Evolutionary conservation across 208 protist genomes (phyloP), one percentile per base, ranked within the genome.

Genomic region (Leishmania tarentolae): DNA sequence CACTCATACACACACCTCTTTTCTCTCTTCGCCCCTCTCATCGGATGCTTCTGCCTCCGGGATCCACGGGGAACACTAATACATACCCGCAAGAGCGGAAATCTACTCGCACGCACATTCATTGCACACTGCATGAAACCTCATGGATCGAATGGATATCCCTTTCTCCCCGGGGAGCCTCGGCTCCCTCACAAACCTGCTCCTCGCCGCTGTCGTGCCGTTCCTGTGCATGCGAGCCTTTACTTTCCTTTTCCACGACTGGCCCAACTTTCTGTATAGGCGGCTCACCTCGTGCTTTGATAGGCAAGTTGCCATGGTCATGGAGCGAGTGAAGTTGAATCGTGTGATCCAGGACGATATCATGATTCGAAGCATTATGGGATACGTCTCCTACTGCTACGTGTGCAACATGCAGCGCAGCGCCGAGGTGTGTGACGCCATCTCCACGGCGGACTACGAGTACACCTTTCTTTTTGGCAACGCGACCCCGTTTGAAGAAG

Each of bases 221-320:
- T 76, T 83, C 76, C 31, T 92, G n/a, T 80, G 71, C 31, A 37
- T 75, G 31, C 76, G 78, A 0, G 15, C 92, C 37, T 82, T 86
- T 47, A 15, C 69, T 59, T 92, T 95, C 71, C 81, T 94, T 57
- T 74, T 68, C 6, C 77, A 89, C 35, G 83, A 78, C n/a, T 94
- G 91, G 89, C 91, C 91, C 9, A 84, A 82, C 72, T 61, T 86
- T 35, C 52, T 88, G 0, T 85, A 87, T 69, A 82, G 83, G 40
- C 35, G 66, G 56, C 76, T 87, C 56, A 78, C 76, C 31, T 76
- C 72, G 35, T 53, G 79, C 2, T 40, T 86, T 50, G 79, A 81
- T 42, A 79, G 85, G 50, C 82, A 91, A 66, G 68, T 87, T 8
- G 79, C 83, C 17, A 83, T 75, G 35, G 81, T 90, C 37, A 44